Evolutionary conservation across 257 asterid genomes (phyloP).

Genomic region (Craterostigma plantagineum): DNA sequence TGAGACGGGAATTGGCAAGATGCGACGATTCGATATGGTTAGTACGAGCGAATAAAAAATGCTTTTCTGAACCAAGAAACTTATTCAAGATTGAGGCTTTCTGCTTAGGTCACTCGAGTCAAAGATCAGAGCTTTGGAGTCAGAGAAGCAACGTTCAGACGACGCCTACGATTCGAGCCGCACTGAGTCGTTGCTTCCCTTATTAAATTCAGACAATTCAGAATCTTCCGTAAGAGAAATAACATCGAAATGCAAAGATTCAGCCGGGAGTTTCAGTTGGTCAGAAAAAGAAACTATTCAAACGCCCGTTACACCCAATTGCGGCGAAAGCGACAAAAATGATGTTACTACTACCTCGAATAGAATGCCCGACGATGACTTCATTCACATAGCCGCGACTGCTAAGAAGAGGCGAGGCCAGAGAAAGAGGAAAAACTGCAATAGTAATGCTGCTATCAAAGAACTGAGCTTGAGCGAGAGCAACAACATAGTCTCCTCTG

Average conservation of each 20-base stretch:
- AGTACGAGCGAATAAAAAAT: constrained; percentile 5
- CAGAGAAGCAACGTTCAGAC: constrained; percentile 15
- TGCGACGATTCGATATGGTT: constrained; percentile 80
- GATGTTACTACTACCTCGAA: background rate
- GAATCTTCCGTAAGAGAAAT: too few species aligned
- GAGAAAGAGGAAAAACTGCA: constrained; percentile 50
- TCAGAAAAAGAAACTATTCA: constrained; percentile 18
- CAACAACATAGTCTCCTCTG: constrained; percentile 18
- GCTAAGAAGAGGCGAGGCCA: constrained; percentile 58
- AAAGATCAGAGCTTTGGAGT: constrained; percentile 38
- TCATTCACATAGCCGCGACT: constrained; percentile 20
- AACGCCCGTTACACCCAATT: too few species aligned
- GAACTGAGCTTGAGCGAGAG: constrained; percentile 48
- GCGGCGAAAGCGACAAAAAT: too few species aligned
- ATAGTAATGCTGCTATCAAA: constrained; percentile 32
- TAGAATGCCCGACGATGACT: too few species aligned
- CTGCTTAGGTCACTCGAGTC: constrained; percentile 54
- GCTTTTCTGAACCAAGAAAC: background rate
- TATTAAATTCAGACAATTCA: constrained; percentile 27
- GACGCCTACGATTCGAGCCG: constrained; percentile 13
- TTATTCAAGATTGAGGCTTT: constrained; percentile 1
- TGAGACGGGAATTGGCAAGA: constrained; percentile 53
- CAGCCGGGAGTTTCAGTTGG: constrained; percentile 5
- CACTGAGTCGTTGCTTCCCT: constrained; percentile 30
- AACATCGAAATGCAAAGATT: too few species aligned